Conservation (phyloP, 345 rosid genomes). For the Rhizophora mangle region DNA sequence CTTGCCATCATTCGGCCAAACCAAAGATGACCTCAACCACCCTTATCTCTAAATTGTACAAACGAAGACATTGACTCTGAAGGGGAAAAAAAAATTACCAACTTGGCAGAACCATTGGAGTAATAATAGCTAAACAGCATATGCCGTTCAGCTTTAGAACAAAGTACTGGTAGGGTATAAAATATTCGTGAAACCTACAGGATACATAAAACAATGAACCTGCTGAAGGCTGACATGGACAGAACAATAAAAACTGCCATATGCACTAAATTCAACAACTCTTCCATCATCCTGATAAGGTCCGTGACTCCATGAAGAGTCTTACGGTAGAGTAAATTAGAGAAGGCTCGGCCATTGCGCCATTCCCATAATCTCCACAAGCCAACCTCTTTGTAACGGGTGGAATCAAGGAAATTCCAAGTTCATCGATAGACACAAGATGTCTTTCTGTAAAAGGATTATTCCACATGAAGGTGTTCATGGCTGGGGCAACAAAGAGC, state of each 20-base stretch:
- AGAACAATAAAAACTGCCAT: too few species aligned
- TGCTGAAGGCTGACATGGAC: neutral
- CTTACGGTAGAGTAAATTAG: slow-evolving; percentile 72
- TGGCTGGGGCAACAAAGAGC: slow-evolving; percentile 78
- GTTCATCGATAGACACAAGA: slow-evolving; percentile 75
- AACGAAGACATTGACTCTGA: too few species aligned
- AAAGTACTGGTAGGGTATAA: too few species aligned
- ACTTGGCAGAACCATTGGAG: too few species aligned
- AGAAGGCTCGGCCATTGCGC: slow-evolving; percentile 94
- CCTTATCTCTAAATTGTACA: too few species aligned
- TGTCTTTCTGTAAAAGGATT: slow-evolving; percentile 92
- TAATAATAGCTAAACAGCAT: too few species aligned
- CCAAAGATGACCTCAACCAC: too few species aligned
- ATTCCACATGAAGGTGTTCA: slow-evolving; percentile 94
- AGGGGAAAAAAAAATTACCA: too few species aligned
- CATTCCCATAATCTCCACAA: slow-evolving; percentile 86
- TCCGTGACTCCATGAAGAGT: slow-evolving; percentile 64
- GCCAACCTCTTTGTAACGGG: slow-evolving; percentile 83
- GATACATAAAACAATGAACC: neutral
- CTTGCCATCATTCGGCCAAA: too few species aligned
- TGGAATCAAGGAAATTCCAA: slow-evolving; percentile 83
- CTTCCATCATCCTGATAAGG: slow-evolving; percentile 22
- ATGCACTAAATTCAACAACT: slow-evolving; percentile 4
- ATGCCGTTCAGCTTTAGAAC: too few species aligned
- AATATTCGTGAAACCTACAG: too few species aligned